These are phyloP conservation scores for Ogataea saltuana DNA, from an alignment of 805 yeast genomes.

Conservation along the genomic window DNA sequence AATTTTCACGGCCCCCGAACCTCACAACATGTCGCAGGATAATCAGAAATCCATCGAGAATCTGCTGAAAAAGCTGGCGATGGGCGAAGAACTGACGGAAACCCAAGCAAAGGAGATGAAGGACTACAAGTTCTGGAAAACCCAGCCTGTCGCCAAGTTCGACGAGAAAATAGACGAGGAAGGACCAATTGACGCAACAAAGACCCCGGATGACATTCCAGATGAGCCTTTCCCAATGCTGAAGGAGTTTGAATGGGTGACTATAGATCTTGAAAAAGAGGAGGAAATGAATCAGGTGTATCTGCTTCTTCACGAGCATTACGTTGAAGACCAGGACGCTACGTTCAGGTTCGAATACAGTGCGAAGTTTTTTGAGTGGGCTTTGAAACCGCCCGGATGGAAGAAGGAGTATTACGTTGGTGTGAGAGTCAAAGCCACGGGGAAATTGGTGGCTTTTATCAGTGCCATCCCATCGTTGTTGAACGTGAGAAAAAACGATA, in stretches of 20 bases:
- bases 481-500: constrained; percentile 47
- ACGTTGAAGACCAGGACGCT: constrained; percentile 93
- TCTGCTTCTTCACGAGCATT: constrained; percentile 78
- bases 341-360: constrained; percentile 90
- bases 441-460: constrained; percentile 86
- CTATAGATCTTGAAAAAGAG: constrained; percentile 59
- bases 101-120: constrained; percentile 72
- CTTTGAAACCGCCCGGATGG: constrained; percentile 93
- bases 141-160: constrained; percentile 88
- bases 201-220: constrained; percentile 72
- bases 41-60: constrained; percentile 52
- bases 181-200: constrained; percentile 75
- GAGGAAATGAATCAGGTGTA: constrained; percentile 75
- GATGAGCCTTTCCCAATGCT: constrained; percentile 69
- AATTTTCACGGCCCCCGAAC: background rate
- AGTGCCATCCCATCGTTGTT: constrained; percentile 83
- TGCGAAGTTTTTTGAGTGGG: constrained; percentile 85
- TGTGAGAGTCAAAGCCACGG: constrained; percentile 76
- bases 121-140: constrained; percentile 95
- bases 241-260: constrained; percentile 85
- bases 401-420: constrained; percentile 87
- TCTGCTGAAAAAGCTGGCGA: constrained; percentile 52
- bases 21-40: constrained; percentile 2
- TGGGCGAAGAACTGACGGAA: constrained; percentile 56
- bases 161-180: constrained; percentile 66